Evolutionary conservation across 768 basidiomycete genomes (phyloP).

Genomic region (Heimioporus sp.): DNA sequence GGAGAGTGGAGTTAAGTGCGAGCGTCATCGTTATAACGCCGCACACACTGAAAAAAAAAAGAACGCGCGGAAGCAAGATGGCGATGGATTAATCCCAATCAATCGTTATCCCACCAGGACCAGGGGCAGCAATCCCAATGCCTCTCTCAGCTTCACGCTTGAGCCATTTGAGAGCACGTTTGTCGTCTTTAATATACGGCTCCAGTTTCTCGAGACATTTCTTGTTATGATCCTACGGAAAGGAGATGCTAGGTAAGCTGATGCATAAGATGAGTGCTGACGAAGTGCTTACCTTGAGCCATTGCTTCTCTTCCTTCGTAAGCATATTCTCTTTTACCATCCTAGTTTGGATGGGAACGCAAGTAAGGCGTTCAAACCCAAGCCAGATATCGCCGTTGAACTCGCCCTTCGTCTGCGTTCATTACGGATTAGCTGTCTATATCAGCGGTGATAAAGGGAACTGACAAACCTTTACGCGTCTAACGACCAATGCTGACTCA

Average conservation of each 20-base stretch:
- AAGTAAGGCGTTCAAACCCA: conserved; percentile 88
- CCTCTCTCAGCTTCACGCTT: conserved; percentile 72
- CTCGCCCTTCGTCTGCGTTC: conserved; percentile 59
- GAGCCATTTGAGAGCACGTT: conserved; percentile 79
- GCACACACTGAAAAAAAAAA: conserved; percentile 3
- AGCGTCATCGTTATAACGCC: neutral
- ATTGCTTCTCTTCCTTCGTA: conserved; percentile 79
- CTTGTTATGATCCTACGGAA: conserved; percentile 74
- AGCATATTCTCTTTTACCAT: conserved; percentile 87
- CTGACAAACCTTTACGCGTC: conserved; percentile 46
- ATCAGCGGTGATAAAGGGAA: conserved; percentile 4
- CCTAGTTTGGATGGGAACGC: conserved; percentile 89
- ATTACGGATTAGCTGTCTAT: conserved; percentile 4
- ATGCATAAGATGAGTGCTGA: conserved; percentile 7
- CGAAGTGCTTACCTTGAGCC: conserved; percentile 74
- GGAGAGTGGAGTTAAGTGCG: conserved; percentile 3
- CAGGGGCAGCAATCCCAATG: conserved; percentile 64
- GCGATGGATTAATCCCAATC: conserved; percentile 62
- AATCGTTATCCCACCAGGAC: conserved; percentile 69
- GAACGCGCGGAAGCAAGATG: neutral
- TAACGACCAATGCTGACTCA: conserved; percentile 81
- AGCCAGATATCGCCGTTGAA: conserved; percentile 80
- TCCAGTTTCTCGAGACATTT: conserved; percentile 63
- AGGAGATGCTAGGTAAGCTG: conserved; percentile 7
- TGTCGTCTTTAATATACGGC: conserved; percentile 71